Evolutionary conservation across 2,329 filamentous ascomycete species (phyloP).

Genomic region (Mollisiaceae sp.): DNA sequence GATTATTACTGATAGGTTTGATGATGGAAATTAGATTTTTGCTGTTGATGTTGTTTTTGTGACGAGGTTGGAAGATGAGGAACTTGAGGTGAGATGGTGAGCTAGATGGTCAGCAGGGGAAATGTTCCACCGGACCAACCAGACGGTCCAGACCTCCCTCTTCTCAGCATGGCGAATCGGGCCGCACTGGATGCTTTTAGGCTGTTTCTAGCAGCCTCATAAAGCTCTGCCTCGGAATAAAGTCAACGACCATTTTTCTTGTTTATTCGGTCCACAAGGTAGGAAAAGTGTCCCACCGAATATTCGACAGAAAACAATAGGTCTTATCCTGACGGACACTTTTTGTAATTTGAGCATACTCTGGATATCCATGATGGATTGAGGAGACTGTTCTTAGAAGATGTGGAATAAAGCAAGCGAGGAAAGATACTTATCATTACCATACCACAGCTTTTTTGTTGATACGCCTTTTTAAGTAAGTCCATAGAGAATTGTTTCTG

Average conservation of each 20-base stretch:
- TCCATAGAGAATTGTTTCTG: background rate
- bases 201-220: background rate
- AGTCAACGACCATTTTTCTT: conserved; percentile 58
- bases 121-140: conserved; percentile 11
- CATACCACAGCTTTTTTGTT: background rate
- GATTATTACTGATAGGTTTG: conserved; percentile 35
- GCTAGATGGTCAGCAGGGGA: conserved; percentile 8
- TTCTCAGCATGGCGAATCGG: conserved; percentile 2
- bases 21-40: conserved; percentile 25
- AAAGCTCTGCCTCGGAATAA: conserved; percentile 49
- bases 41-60: conserved; percentile 18
- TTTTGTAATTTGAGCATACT: background rate
- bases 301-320: background rate
- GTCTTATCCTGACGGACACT: background rate
- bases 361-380: background rate
- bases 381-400: background rate
- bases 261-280: conserved; percentile 46
- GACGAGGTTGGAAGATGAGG: conserved; percentile 6
- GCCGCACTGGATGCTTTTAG: background rate
- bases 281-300: background rate
- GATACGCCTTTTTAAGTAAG: background rate
- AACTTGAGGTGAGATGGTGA: background rate
- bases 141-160: conserved; percentile 4
- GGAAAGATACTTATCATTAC: background rate
- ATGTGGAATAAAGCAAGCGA: background rate